A percentile compares a stretch with the other conserved stretches of the same genome.
Evolutionary conservation across 331 rosid species (phyloP).

Genomic region (Quercus tomentella): DNA sequence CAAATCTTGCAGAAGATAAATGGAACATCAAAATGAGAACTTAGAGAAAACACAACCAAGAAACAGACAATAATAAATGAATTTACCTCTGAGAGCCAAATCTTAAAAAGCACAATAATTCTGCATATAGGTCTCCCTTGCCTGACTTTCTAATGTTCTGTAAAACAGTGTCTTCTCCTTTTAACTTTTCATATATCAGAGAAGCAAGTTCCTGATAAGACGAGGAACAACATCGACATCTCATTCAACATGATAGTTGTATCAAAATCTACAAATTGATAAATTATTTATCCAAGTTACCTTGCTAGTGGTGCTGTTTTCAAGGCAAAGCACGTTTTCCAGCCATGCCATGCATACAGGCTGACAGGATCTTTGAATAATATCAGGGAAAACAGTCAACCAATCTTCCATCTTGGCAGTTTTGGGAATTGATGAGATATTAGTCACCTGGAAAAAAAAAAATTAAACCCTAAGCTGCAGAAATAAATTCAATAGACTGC

Average conservation of each 20-base stretch:
- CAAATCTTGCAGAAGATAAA: background rate
- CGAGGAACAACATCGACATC: conserved; percentile 6
- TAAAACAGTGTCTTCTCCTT: conserved; percentile 49
- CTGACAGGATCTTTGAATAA: conserved; percentile 49
- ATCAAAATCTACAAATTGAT: background rate
- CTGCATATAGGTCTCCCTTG: conserved; percentile 87
- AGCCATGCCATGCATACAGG: conserved; percentile 73
- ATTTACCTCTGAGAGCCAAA: conserved; percentile 68
- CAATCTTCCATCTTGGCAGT: conserved; percentile 40
- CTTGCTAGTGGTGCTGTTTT: conserved; percentile 41
- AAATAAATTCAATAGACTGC: conserved; percentile 1
- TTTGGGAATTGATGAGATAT: conserved; percentile 34
- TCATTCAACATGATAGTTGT: conserved; percentile 11
- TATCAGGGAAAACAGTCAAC: conserved; percentile 47
- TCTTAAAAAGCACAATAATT: conserved; percentile 73
- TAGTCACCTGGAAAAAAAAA: conserved; percentile 57
- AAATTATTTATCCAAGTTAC: conserved; percentile 34
- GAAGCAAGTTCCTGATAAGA: conserved; percentile 49
- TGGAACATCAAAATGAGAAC: background rate
- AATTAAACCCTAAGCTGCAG: background rate
- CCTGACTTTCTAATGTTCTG: conserved; percentile 78
- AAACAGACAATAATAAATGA: conserved; percentile 11
- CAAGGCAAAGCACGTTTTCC: conserved; percentile 59
- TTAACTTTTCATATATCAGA: conserved; percentile 57
- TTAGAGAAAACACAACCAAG: conserved; percentile 1